Evolutionary conservation across 2,329 filamentous ascomycete genomes (phyloP).

Genomic region (Helicocarpus griseus): DNA sequence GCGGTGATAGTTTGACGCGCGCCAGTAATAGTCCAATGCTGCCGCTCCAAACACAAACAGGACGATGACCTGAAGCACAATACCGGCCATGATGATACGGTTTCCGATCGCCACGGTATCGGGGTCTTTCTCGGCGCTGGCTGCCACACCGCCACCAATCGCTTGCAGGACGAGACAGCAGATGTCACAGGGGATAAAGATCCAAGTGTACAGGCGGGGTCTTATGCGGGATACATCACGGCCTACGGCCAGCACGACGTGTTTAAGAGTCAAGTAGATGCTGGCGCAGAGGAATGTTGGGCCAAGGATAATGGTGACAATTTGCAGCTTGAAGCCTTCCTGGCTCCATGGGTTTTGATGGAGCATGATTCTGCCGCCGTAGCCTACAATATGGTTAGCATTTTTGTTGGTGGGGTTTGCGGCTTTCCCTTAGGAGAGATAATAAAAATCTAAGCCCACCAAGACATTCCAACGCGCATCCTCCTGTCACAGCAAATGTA

Average conservation of each 20-base stretch:
- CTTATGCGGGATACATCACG: slow-evolving; percentile 38
- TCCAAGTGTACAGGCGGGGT: slow-evolving; percentile 45
- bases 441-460: not conserved
- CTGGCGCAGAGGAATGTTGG: slow-evolving; percentile 47
- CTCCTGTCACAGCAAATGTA: slow-evolving; percentile 39
- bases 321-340: slow-evolving; percentile 43
- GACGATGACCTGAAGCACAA: slow-evolving; percentile 45
- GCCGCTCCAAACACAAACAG: slow-evolving; percentile 29
- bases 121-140: slow-evolving; percentile 33
- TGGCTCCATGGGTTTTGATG: slow-evolving; percentile 43
- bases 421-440: not conserved
- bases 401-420: not conserved
- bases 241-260: slow-evolving; percentile 49
- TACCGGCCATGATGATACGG: slow-evolving; percentile 49
- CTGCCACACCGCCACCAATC: slow-evolving; percentile 48
- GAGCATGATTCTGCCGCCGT: slow-evolving; percentile 46
- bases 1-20: slow-evolving; percentile 8
- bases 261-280: slow-evolving; percentile 49
- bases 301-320: slow-evolving; percentile 47
- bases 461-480: slow-evolving; percentile 37
- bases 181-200: slow-evolving; percentile 52
- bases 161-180: slow-evolving; percentile 51
- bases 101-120: slow-evolving; percentile 37
- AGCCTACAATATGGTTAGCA: slow-evolving; percentile 42
- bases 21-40: slow-evolving; percentile 33